Conservation (phyloP, 2,329 filamentous ascomycete genomes). For the Ilyonectria destructans region DNA sequence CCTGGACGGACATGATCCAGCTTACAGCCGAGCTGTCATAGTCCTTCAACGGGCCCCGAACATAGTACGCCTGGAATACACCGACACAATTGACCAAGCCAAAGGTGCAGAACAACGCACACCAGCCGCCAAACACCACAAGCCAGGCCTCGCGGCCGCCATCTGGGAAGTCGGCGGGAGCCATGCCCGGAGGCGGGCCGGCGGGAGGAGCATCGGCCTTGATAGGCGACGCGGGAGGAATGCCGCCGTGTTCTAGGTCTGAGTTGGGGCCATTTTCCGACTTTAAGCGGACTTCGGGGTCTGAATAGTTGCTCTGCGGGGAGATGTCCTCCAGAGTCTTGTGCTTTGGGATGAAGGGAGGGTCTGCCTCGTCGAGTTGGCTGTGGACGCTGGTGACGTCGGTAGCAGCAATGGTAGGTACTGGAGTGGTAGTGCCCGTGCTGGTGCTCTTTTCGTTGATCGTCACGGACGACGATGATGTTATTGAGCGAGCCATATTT, state of each 20-base stretch:
- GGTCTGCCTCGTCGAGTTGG: conserved; percentile 11
- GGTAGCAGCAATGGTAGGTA: conserved; percentile 14
- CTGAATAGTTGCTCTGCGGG: conserved; percentile 27
- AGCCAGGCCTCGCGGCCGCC: conserved; percentile 73
- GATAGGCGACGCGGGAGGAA: neutral
- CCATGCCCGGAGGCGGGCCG: conserved; percentile 54
- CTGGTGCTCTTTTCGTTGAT: conserved; percentile 39
- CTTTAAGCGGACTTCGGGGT: conserved; percentile 45
- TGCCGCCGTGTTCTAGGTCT: conserved; percentile 46
- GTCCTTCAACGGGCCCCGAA: conserved; percentile 62
- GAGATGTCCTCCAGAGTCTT: conserved; percentile 25
- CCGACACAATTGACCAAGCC: conserved; percentile 65
- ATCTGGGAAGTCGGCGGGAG: conserved; percentile 72
- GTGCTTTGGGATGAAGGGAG: conserved; percentile 1
- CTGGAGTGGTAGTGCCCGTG: neutral
- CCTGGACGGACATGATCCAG: conserved; percentile 73
- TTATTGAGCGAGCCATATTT: conserved; percentile 45
- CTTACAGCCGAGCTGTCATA: conserved; percentile 69
- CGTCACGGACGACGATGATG: conserved; percentile 48
- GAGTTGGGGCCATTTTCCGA: conserved; percentile 49
- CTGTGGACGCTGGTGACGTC: conserved; percentile 34
- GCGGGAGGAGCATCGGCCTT: conserved; percentile 31
- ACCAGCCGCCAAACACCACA: conserved; percentile 66
- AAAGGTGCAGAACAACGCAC: conserved; percentile 62
- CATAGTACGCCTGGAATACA: conserved; percentile 74